A percentile compares a stretch with the other conserved stretches of the same genome.
Conservation (phyloP, 305 asterid species). For the Ilex paraguariensis region DNA sequence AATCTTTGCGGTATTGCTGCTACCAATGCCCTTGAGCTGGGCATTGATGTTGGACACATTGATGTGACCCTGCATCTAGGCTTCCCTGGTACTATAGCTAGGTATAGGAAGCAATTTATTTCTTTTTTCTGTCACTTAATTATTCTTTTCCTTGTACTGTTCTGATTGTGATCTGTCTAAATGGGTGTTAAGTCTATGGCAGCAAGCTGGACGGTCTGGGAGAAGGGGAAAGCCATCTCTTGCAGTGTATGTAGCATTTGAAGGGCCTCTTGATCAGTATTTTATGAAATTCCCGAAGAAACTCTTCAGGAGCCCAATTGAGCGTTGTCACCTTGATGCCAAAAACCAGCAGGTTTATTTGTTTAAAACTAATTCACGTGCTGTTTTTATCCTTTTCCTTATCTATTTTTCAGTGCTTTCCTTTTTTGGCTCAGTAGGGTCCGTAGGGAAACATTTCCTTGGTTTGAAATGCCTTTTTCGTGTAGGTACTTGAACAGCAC, state of each 20-base stretch:
- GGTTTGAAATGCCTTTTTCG: slow-evolving; percentile 25
- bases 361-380: background rate
- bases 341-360: slow-evolving; percentile 69
- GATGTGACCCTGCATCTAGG: slow-evolving; percentile 96
- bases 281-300: slow-evolving; percentile 87
- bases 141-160: slow-evolving; percentile 10
- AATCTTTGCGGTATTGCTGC: slow-evolving; percentile 82
- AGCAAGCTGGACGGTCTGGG: slow-evolving; percentile 98
- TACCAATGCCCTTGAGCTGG: slow-evolving; percentile 97
- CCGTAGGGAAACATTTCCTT: slow-evolving; percentile 7
- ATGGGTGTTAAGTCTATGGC: slow-evolving; percentile 65
- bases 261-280: slow-evolving; percentile 92
- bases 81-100: slow-evolving; percentile 95
- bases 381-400: background rate
- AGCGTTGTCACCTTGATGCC: slow-evolving; percentile 90
- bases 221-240: slow-evolving; percentile 85
- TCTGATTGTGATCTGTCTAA: slow-evolving; percentile 12
- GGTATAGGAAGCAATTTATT: slow-evolving; percentile 36
- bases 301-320: slow-evolving; percentile 81
- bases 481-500: slow-evolving; percentile 89
- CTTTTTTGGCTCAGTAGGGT: background rate
- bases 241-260: slow-evolving; percentile 95
- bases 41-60: slow-evolving; percentile 96
- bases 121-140: slow-evolving; percentile 15
- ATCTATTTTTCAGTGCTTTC: background rate